Conservation (phyloP, 2,329 filamentous ascomycete species). For the Neodidymelliopsis sp. region DNA sequence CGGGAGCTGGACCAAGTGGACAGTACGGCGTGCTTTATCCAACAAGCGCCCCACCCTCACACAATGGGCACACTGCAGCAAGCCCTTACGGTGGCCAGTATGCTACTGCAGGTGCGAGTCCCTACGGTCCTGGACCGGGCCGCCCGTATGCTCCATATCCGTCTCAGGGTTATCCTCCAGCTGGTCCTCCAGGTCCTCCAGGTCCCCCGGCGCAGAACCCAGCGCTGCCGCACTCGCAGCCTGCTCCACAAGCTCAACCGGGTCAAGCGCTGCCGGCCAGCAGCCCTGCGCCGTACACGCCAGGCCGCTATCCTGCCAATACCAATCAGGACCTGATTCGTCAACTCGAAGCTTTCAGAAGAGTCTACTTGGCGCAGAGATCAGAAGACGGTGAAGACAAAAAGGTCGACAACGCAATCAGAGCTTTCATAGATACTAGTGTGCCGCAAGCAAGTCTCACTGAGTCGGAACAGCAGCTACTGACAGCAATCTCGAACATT, state of each 20-base stretch:
- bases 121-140: constrained; percentile 34
- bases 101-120: constrained; percentile 37
- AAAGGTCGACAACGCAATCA: constrained; percentile 46
- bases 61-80: constrained; percentile 29
- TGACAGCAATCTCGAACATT: constrained; percentile 36
- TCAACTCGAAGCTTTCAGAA: constrained; percentile 46
- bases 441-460: constrained; percentile 34
- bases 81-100: constrained; percentile 42
- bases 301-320: constrained; percentile 40
- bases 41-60: constrained; percentile 38
- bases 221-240: constrained; percentile 14
- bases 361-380: constrained; percentile 37
- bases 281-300: constrained; percentile 26
- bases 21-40: constrained; percentile 48
- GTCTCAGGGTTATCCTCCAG: constrained; percentile 28
- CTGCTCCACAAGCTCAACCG: constrained; percentile 10
- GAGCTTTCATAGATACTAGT: constrained; percentile 39
- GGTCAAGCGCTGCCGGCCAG: constrained; percentile 12
- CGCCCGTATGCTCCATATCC: constrained; percentile 42
- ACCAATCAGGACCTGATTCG: constrained; percentile 39
- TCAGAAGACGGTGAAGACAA: constrained; percentile 34
- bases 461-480: constrained; percentile 31
- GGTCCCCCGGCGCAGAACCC: constrained; percentile 16
- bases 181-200: constrained; percentile 27
- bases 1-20: constrained; percentile 31